These are phyloP conservation scores for Komagataea norvegica DNA, from an alignment of 1,139 yeast species.

Conservation along the genomic window DNA sequence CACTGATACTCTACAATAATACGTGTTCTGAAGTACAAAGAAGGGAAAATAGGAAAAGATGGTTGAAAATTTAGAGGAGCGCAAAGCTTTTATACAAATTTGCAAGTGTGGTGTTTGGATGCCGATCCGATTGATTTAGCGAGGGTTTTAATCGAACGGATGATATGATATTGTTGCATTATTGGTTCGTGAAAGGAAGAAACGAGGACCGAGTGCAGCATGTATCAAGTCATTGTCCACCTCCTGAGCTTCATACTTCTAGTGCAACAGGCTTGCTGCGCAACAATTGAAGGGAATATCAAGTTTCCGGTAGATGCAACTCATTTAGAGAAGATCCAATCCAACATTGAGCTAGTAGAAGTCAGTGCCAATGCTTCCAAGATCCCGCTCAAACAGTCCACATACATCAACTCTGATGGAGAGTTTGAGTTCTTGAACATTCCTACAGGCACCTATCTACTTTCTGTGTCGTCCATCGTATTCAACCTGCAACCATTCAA, in stretches of 20 bases:
- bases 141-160: too few relatives aligned
- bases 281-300: slow-evolving; percentile 10
- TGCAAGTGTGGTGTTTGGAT: slow-evolving; percentile 4
- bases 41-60: slow-evolving; percentile 6
- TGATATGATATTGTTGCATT: too few relatives aligned
- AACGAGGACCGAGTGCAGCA: too few relatives aligned
- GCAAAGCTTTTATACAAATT: slow-evolving; percentile 2
- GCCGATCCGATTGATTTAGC: too few relatives aligned
- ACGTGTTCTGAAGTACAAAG: slow-evolving; percentile 25
- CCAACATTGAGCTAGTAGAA: slow-evolving; percentile 14
- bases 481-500: slow-evolving; percentile 23
- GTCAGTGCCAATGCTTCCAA: slow-evolving; percentile 3
- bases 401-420: slow-evolving; percentile 15
- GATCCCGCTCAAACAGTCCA: slow-evolving; percentile 6
- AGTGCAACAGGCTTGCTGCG: slow-evolving; percentile 1
- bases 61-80: slow-evolving; percentile 1
- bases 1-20: slow-evolving; percentile 28
- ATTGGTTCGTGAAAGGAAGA: too few relatives aligned
- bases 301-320: slow-evolving; percentile 15
- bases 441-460: slow-evolving; percentile 18
- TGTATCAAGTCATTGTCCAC: neutral
- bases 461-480: slow-evolving; percentile 17
- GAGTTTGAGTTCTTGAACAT: slow-evolving; percentile 15
- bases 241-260: slow-evolving; percentile 2
- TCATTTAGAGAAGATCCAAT: slow-evolving; percentile 11